Conservation (phyloP, 257 asterid species). For the Solanum medicagineum region DNA sequence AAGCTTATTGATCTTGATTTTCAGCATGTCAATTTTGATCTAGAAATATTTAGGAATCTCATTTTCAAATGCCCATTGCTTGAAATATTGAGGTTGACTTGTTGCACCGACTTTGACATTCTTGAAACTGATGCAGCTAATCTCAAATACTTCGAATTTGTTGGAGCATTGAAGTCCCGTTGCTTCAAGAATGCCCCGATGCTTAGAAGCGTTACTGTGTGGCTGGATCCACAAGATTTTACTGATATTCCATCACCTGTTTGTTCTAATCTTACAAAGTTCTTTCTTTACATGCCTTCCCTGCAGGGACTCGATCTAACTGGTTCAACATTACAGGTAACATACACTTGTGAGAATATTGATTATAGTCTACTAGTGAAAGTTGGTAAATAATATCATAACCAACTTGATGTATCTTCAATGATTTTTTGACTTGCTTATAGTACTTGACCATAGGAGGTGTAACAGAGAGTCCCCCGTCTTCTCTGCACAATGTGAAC, state of each 20-base stretch:
- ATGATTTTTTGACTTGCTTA: not conserved
- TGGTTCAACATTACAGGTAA: constrained; percentile 46
- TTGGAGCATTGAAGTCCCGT: constrained; percentile 28
- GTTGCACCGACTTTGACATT: constrained; percentile 35
- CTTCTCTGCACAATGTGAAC: constrained; percentile 27
- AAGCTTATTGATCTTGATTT: constrained; percentile 40
- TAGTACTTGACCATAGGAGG: constrained; percentile 47
- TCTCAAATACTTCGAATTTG: constrained; percentile 35
- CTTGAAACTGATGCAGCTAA: constrained; percentile 28
- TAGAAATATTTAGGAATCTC: constrained; percentile 16
- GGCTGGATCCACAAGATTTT: constrained; percentile 25
- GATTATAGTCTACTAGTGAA: not conserved
- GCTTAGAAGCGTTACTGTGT: constrained; percentile 12
- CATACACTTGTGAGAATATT: not conserved
- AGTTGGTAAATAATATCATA: not conserved
- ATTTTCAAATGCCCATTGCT: constrained; percentile 30
- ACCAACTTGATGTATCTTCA: not conserved
- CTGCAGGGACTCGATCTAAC: constrained; percentile 26
- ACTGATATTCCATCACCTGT: constrained; percentile 14
- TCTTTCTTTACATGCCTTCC: constrained; percentile 10
- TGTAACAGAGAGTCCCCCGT: constrained; percentile 27
- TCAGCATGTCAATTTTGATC: constrained; percentile 14
- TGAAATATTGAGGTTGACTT: constrained; percentile 32
- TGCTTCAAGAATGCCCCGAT: constrained; percentile 34
- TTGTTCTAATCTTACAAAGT: constrained; percentile 31